Base-by-base conservation (phyloP, 257 asterid species). In the Osmanthus fragrans region DNA sequence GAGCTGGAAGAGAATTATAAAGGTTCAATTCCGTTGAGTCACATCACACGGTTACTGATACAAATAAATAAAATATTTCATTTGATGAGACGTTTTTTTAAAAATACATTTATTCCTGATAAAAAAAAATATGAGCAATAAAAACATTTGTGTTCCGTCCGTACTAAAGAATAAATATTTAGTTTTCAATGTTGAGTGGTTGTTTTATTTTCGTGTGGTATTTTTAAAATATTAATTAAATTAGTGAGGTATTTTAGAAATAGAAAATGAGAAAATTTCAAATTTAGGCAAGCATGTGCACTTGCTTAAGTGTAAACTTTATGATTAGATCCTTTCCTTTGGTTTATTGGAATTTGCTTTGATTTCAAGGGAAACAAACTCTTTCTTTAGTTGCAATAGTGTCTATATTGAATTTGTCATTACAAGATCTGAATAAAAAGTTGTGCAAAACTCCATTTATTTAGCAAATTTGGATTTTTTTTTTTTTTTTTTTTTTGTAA, bases 111-210 rank as follows among this genome's bases (percentile, higher is more conserved):
- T 73, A 77, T 40, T 15, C 21, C 8, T 13, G 40, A 70, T 80
- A 85, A 65, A 63, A 54, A 65, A 21, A 75, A n/a, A n/a, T n/a
- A 67, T 78, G 79, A 80, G 80, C 75, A 84, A 81, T 81, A 71
- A 84, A 80, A 51, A 82, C 76, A 70, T 71, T 81, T 54, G 83
- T 78, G 66, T 74, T 74, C 81, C 74, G 10, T 54, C 27, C 64
- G 64, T 54, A 19, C 64, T 54, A 54, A 19, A 54, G 27, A 54
- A 54, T 54, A 54, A 54, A 18, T 5, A 54, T 18, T 12, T 7
- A 2, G 12, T 11, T 4, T 47, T 12, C 56, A 45, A 45, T 45
- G 4, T 11, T 12, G 18, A 13, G 13, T 7, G 9, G 32, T 4
- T 34, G 5, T 34, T 34, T 34, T 3, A 3, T 36, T 36, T 36